A percentile compares a stretch with the other conserved stretches of the same genome.
Conservation (phyloP, 2,329 filamentous ascomycete genomes). For the Trichoderma polysporum region DNA sequence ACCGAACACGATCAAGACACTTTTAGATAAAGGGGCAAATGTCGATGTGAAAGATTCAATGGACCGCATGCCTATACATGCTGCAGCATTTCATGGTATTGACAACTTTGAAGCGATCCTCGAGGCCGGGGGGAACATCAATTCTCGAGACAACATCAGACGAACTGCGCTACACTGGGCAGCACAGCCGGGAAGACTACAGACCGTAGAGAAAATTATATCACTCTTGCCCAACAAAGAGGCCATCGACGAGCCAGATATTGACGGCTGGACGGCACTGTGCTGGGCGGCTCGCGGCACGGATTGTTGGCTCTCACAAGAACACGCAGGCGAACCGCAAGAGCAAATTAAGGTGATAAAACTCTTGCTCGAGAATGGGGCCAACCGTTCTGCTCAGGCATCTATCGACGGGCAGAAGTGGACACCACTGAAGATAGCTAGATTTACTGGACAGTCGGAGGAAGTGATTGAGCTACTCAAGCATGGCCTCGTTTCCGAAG, state of each 20-base stretch:
- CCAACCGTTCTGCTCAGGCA: background rate
- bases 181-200: slow-evolving; percentile 13
- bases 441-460: background rate
- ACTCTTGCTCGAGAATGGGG: slow-evolving; percentile 20
- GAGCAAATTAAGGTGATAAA: slow-evolving; percentile 20
- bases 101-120: slow-evolving; percentile 19
- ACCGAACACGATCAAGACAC: slow-evolving; percentile 19
- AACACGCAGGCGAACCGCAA: slow-evolving; percentile 1
- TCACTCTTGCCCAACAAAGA: slow-evolving; percentile 11
- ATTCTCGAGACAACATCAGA: background rate
- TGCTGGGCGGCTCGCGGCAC: slow-evolving; percentile 20
- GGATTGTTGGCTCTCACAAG: background rate
- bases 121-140: slow-evolving; percentile 18
- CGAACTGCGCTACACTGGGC: slow-evolving; percentile 21
- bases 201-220: slow-evolving; percentile 15
- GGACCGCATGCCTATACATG: slow-evolving; percentile 15
- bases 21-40: slow-evolving; percentile 23
- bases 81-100: slow-evolving; percentile 16
- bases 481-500: slow-evolving; percentile 3
- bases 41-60: background rate
- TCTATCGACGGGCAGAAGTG: slow-evolving; percentile 7
- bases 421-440: slow-evolving; percentile 19
- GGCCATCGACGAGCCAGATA: slow-evolving; percentile 15
- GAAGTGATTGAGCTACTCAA: slow-evolving; percentile 18
- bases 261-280: slow-evolving; percentile 21